Evolutionary conservation across 2,329 filamentous ascomycete genomes (phyloP), one percentile per base, ranked within the genome.

Genomic region (Nigrospora sphaerica): DNA sequence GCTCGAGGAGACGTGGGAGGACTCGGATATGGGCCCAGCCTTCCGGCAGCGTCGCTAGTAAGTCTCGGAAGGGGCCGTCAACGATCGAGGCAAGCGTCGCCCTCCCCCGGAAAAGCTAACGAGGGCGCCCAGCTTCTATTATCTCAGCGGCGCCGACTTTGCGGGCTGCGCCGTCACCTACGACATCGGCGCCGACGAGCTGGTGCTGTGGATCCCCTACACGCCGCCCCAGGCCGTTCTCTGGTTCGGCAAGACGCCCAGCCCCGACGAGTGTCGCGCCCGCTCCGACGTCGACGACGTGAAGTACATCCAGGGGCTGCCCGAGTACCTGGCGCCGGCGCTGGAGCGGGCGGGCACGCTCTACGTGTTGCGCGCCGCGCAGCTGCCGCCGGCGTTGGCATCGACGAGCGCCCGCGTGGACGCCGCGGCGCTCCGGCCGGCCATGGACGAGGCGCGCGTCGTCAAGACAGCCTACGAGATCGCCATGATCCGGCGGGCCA

Each of bases 401-500:
- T 56, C 39, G 56, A 59, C 16, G 52, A 49, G 52, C 7, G 50
- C 71, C 5, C 56, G 57, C 28, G 65, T 83, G 51, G 73, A 85
- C 62, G 63, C 65, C 38, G 60, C 62, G 13, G 67, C 65, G 11
- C 72, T 96, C 11, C 77, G 77, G 52, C 75, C 76, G 1, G 86
- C 87, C 42, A 91, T 96, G 67, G 85, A 95, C 60, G 76, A 81
- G 46, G 84, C 85, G 18, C 85, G 92, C 32, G 85, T 92, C 2
- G 74, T 88, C 64, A 97, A 97, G 70, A 84, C 87, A 40, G 75
- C 78, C n/a, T 88, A 95, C 61, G 92, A 98, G 62, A 75, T 97
- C 44, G 81, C 80, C 4, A 78, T 93, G 54, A 85, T 97, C 58
- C 81, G 85, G 14, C 82, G 83, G 48, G 92, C 93, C 32, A 93